Base-by-base conservation (phyloP, 768 basidiomycete genomes). In the Pholiota molesta region DNA sequence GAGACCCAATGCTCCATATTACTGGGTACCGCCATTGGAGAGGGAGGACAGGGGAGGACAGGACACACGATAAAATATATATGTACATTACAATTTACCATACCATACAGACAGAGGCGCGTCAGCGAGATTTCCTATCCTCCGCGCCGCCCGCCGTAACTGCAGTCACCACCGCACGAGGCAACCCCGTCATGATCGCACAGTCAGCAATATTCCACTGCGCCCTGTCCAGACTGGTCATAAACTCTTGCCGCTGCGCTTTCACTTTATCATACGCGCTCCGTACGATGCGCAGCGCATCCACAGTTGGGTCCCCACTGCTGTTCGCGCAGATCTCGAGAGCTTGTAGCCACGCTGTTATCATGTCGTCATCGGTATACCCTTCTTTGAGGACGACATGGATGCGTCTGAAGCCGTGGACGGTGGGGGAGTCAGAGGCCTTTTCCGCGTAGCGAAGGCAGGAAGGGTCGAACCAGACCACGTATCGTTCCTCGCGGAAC, bases 261-360 rank as follows among this genome's bases (percentile, higher is more conserved):
- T 57, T 53, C 35, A 67, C 52, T 16, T 26, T 51, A 17, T 61
- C 49, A 39, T 52, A 35, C 0, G 66, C 42, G 13, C 16, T 29
- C 28, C 44, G 59, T 21, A 67, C 23, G 0, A 57, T 14, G 4
- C 23, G 16, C 9, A 59, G n/a, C 17, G 61, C 61, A 35, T 57
- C 49, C 44, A 55, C 26, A n/a, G n/a, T n/a, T n/a, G n/a, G n/a
- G 5, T 55, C 37, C 21, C 39, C 57, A 14, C 35, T 31, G 35
- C 2, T 17, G n/a, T n/a, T 28, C 13, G 67, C 68, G 55, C 75
- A 77, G 17, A 77, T 65, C 57, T 82, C 80, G 2, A 69, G 70
- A 0, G 79, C 81, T 55, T 79, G 77, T 9, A 77, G 63, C 87
- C 88, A 90, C 2, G 83, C 86, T 60, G 81, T 82, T 40, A 87